Conservation (phyloP, 805 yeast species). For the Lachancea sp. region DNA sequence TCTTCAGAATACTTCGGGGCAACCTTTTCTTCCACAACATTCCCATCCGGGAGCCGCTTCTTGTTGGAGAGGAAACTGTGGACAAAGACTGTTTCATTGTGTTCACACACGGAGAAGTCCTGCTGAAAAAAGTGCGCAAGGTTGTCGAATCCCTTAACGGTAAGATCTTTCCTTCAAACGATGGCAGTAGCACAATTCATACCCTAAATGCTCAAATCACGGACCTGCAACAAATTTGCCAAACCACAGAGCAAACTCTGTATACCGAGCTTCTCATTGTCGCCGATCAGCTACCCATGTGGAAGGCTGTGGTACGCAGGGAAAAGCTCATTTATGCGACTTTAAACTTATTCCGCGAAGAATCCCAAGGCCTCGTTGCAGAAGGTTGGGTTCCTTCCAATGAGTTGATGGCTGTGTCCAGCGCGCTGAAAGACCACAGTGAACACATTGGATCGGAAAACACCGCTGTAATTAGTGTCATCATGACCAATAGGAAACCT, state of each 20-base stretch:
- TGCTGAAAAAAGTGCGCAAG: slow-evolving; percentile 65
- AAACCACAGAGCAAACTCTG: slow-evolving; percentile 60
- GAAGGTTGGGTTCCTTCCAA: slow-evolving; percentile 95
- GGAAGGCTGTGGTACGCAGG: slow-evolving; percentile 63
- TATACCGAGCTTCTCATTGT: slow-evolving; percentile 72
- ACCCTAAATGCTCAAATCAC: slow-evolving; percentile 42
- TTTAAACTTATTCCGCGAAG: slow-evolving; percentile 72
- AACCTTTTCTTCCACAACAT: slow-evolving; percentile 72
- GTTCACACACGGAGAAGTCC: slow-evolving; percentile 82
- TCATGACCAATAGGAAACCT: slow-evolving; percentile 77
- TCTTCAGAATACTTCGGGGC: slow-evolving; percentile 93
- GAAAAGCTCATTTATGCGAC: slow-evolving; percentile 80
- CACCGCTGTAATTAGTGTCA: slow-evolving; percentile 49
- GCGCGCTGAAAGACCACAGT: slow-evolving; percentile 49
- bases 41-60: slow-evolving; percentile 63
- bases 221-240: slow-evolving; percentile 56
- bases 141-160: slow-evolving; percentile 91
- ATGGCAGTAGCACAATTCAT: slow-evolving; percentile 33
- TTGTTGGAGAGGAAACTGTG: slow-evolving; percentile 49
- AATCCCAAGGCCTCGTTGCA: slow-evolving; percentile 78
- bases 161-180: slow-evolving; percentile 42
- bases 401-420: slow-evolving; percentile 61
- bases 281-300: slow-evolving; percentile 64
- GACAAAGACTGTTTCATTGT: slow-evolving; percentile 80
- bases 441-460: slow-evolving; percentile 35